Evolutionary conservation across 1,139 yeast species (phyloP).

Genomic region (Debaryomyces subglobosus): DNA sequence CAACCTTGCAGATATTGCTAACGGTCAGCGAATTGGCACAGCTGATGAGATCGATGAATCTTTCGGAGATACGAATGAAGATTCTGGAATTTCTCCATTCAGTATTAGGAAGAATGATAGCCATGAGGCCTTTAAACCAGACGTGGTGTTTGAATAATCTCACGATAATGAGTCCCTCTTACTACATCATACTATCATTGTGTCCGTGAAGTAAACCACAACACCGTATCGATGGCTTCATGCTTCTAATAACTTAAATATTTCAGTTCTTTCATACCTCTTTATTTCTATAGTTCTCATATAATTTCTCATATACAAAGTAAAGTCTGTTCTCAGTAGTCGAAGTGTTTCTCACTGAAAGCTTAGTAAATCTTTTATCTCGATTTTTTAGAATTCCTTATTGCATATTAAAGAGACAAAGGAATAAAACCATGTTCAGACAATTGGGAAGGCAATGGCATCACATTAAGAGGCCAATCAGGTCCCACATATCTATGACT

Average conservation of each 20-base stretch:
- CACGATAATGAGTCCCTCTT: background rate
- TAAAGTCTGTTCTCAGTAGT: background rate
- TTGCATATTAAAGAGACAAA: background rate
- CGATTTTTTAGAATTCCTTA: background rate
- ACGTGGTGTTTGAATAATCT: background rate
- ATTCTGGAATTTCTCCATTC: background rate
- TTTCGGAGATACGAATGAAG: background rate
- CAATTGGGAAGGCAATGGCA: conserved; percentile 2
- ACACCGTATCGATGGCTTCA: background rate
- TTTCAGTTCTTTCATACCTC: background rate
- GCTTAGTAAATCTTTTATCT: background rate
- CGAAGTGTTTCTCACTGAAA: background rate
- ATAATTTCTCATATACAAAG: background rate
- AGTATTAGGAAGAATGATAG: conserved; percentile 1
- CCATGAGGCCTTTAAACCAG: background rate
- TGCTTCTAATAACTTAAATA: background rate
- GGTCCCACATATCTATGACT: background rate
- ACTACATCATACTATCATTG: background rate
- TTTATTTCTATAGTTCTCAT: background rate
- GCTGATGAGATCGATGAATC: conserved; percentile 2
- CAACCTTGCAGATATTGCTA: conserved; percentile 1
- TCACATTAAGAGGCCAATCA: background rate
- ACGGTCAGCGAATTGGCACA: background rate
- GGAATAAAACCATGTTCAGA: background rate
- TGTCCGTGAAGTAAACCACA: background rate